Conservation (phyloP, 2,329 filamentous ascomycete genomes). For the Lizonia empirigonia region DNA sequence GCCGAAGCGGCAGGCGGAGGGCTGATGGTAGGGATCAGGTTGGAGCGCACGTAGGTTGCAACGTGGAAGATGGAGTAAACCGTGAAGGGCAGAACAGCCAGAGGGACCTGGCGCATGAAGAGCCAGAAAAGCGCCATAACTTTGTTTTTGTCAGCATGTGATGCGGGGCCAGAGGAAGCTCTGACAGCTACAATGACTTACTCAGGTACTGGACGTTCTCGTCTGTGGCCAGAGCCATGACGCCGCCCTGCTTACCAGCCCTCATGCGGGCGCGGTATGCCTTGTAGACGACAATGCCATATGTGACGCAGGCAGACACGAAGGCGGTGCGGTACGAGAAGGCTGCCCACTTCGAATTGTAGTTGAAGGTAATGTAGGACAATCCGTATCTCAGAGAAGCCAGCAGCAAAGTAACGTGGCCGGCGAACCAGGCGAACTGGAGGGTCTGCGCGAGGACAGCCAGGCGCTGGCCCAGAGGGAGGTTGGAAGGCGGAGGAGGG, state of each 20-base stretch:
- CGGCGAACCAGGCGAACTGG: constrained; percentile 76
- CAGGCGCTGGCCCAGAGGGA: constrained; percentile 76
- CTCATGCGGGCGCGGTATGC: constrained; percentile 85
- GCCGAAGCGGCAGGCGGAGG: constrained; percentile 63
- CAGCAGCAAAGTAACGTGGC: constrained; percentile 85
- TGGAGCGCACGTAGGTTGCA: constrained; percentile 92
- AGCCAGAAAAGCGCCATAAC: constrained; percentile 97
- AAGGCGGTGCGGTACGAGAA: constrained; percentile 92
- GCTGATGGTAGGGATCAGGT: constrained; percentile 85
- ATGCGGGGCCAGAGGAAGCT: constrained; percentile 5
- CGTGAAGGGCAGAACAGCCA: constrained; percentile 90
- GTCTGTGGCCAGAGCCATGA: constrained; percentile 73
- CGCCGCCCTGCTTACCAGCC: constrained; percentile 69
- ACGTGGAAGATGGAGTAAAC: constrained; percentile 99
- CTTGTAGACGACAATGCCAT: constrained; percentile 99
- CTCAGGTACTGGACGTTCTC: constrained; percentile 98
- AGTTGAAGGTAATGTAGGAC: constrained; percentile 90
- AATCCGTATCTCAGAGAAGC: constrained; percentile 81
- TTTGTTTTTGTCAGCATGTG: constrained; percentile 49
- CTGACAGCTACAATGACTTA: constrained; percentile 58
- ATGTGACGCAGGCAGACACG: constrained; percentile 84
- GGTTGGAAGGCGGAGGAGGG: constrained; percentile 71
- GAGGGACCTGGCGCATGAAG: constrained; percentile 82
- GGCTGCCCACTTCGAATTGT: constrained; percentile 74
- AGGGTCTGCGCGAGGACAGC: constrained; percentile 82